phyloP scores from a whole-genome alignment of 2,329 filamentous ascomycete genomes.

The Parastagonospora nodorum region DNA sequence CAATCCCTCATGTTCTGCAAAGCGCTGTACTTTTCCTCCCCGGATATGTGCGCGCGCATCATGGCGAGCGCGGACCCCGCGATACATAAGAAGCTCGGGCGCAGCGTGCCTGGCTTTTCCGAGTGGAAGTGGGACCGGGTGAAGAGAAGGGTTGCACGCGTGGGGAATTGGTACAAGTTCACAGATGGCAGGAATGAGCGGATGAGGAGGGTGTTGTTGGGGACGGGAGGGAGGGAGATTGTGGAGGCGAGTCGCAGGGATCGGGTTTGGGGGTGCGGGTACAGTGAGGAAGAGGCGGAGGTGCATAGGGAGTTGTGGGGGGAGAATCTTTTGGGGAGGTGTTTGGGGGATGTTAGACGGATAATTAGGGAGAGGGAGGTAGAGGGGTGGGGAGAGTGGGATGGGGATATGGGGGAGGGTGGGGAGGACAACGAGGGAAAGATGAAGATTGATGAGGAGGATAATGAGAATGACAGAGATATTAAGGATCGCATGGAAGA shows the following conservation, averaged over 20 bases:
- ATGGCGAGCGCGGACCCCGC: conserved; percentile 49
- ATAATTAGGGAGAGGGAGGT: conserved; percentile 46
- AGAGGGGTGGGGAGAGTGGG: not conserved
- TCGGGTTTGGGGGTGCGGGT: conserved; percentile 20
- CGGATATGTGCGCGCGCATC: conserved; percentile 49
- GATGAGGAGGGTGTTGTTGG: conserved; percentile 54
- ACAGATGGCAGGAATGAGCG: conserved; percentile 40
- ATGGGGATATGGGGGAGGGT: not conserved
- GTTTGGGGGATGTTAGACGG: conserved; percentile 62
- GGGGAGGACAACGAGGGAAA: not conserved
- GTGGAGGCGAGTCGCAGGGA: conserved; percentile 57
- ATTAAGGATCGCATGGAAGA: too few relatives aligned
- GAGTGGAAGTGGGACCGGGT: conserved; percentile 53
- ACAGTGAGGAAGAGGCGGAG: conserved; percentile 20
- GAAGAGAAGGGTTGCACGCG: conserved; percentile 55
- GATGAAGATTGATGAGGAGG: not conserved
- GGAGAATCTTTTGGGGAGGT: conserved; percentile 65
- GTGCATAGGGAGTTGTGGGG: conserved; percentile 60
- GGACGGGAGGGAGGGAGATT: conserved; percentile 58
- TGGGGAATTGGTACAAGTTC: conserved; percentile 60
- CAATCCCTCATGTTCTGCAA: conserved; percentile 25
- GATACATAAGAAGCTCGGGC: conserved; percentile 55
- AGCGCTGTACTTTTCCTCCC: conserved; percentile 22
- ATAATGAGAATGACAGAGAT: too few relatives aligned
- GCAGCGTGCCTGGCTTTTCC: conserved; percentile 55